Evolutionary conservation across 2,329 filamentous ascomycete species (phyloP).

Genomic region (Colletotrichum tropicicola): DNA sequence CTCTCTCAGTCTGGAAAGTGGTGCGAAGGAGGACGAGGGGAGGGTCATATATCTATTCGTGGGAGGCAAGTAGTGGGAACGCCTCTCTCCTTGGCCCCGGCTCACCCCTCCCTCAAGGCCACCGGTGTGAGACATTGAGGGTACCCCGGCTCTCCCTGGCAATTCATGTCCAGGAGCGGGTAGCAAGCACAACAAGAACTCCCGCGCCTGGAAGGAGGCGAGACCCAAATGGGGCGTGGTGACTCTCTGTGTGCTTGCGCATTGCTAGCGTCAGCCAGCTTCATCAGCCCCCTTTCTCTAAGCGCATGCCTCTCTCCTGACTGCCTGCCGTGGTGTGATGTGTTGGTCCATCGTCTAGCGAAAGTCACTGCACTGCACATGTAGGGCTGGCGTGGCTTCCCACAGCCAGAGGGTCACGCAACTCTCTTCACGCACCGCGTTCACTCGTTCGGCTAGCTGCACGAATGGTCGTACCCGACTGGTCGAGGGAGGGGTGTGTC

Average conservation of each 20-base stretch:
- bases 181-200: neutral
- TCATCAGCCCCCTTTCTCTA: neutral
- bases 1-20: neutral
- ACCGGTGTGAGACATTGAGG: conserved; percentile 1
- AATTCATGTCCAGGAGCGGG: no score
- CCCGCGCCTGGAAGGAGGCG: neutral
- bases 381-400: conserved; percentile 23
- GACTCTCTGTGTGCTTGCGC: conserved; percentile 14
- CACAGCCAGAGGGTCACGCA: neutral
- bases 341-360: neutral
- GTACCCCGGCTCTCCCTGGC: neutral
- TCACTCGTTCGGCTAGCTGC: conserved; percentile 9
- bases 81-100: conserved; percentile 5
- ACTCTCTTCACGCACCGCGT: conserved; percentile 11
- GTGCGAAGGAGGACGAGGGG: neutral
- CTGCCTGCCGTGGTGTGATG: neutral
- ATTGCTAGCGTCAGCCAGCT: conserved; percentile 22
- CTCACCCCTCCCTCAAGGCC: neutral
- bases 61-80: neutral
- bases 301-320: neutral
- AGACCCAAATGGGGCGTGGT: neutral
- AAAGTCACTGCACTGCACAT: conserved; percentile 2
- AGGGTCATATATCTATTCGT: conserved; percentile 20
- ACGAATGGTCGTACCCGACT: conserved; percentile 11
- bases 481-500: conserved; percentile 4